phyloP scores from a whole-genome alignment of 2,329 filamentous ascomycete species.

The Drechslera avenae region DNA sequence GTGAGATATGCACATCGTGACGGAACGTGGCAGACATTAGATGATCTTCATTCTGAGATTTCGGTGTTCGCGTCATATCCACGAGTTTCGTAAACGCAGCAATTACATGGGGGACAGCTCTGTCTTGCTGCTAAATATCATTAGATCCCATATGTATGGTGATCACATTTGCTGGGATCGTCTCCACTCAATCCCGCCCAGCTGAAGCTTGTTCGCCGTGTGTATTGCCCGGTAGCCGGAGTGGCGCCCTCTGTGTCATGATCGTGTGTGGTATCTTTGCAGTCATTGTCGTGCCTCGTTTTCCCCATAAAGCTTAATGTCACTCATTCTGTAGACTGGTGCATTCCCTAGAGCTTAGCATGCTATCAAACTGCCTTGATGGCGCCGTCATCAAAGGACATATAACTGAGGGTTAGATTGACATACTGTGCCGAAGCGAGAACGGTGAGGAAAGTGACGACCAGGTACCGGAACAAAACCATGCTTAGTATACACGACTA shows the following conservation, averaged over 20 bases:
- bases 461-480: slow-evolving; percentile 27
- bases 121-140: slow-evolving; percentile 49
- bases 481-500: slow-evolving; percentile 5
- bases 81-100: slow-evolving; percentile 49
- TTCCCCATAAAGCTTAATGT: slow-evolving; percentile 49
- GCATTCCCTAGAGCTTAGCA: slow-evolving; percentile 50
- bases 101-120: slow-evolving; percentile 47
- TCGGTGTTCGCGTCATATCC: slow-evolving; percentile 44
- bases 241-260: slow-evolving; percentile 54
- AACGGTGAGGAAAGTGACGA: slow-evolving; percentile 15
- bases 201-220: slow-evolving; percentile 52
- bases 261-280: slow-evolving; percentile 50
- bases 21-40: slow-evolving; percentile 32
- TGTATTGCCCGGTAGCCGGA: slow-evolving; percentile 53
- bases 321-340: slow-evolving; percentile 49
- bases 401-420: slow-evolving; percentile 36
- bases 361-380: slow-evolving; percentile 55
- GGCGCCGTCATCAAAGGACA: slow-evolving; percentile 55
- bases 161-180: slow-evolving; percentile 53
- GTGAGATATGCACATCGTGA: not conserved
- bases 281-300: slow-evolving; percentile 38
- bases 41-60: slow-evolving; percentile 54
- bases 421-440: slow-evolving; percentile 17
- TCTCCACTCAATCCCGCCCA: slow-evolving; percentile 51
- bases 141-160: slow-evolving; percentile 56